Base-by-base conservation (phyloP, 805 yeast species). In the Teunomyces cretensis region DNA sequence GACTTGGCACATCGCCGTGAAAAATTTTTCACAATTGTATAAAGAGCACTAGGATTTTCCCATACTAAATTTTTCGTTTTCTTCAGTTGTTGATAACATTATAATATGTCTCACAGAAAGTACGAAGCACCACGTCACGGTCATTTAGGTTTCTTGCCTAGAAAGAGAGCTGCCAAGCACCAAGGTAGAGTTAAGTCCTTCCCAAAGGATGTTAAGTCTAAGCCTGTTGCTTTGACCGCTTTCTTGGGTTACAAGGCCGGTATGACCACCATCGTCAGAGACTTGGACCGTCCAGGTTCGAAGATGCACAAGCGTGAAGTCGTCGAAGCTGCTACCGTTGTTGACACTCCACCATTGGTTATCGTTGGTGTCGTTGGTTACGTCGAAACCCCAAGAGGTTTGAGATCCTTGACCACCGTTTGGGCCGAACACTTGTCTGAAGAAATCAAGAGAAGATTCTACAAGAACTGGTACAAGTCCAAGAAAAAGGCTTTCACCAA, bases 121-220 rank as follows among this genome's bases (percentile, higher is more conserved):
- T 94, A 73, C 94, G 98, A 94, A 88, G 96, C 94, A 68, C 99
- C 99, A 84, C 90, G 99, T 84, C 98, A 94, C 91, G 99, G 99
- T 79, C 92, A 96, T 77, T 83, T 94, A 76, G 99, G 98, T 73
- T 94, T 90, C 96, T 83, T 86, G 68, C 99, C 99, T 86, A 90
- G 97, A 85, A 94, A 94, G 97, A 90, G 99, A 84, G 90, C 98
- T 73, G 84, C 95, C 77, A 81, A 86, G 74, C 94, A 89, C 81
- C 88, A 96, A 84, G 99, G 97, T 80, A 91, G 88, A 83, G 94
- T 91, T 73, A 92, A 90, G 89, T 81, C 99, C 55, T 94, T 92
- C 96, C 99, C 99, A 75, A 90, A 86, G 84, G 98, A 92, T 77
- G 96, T 88, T 77, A 84, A 87, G 81, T 75, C 96, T 61, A 92